Evolutionary conservation across 441 rosid species (phyloP).

Genomic region (Gossypium aridum): DNA sequence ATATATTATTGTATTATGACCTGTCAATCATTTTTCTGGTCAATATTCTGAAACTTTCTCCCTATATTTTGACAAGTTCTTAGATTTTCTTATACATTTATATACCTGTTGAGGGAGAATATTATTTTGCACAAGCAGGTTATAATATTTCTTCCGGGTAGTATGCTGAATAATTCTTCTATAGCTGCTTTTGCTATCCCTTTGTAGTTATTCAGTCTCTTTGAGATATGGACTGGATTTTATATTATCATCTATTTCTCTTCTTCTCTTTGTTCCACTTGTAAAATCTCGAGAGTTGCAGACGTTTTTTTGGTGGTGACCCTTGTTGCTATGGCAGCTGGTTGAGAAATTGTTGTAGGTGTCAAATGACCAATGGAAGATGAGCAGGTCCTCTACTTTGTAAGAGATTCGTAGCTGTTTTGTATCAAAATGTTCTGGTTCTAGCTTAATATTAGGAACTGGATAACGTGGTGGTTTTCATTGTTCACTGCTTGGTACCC

Average conservation of each 20-base stretch:
- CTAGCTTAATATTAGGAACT: conserved; percentile 20
- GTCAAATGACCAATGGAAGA: conserved; percentile 16
- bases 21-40: neutral
- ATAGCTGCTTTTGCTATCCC: conserved; percentile 2
- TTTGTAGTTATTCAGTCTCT: conserved; percentile 4
- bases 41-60: neutral
- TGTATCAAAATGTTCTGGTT: conserved; percentile 11
- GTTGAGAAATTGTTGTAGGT: conserved; percentile 18
- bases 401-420: conserved; percentile 9
- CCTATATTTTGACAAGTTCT: neutral
- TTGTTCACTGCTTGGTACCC: conserved; percentile 7
- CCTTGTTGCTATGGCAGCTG: conserved; percentile 17
- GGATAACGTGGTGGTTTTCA: conserved; percentile 13
- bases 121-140: neutral
- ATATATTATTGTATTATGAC: neutral
- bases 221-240: conserved; percentile 9
- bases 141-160: neutral
- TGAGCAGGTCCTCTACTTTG: conserved; percentile 17
- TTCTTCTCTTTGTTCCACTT: conserved; percentile 15
- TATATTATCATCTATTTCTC: conserved; percentile 5
- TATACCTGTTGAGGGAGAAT: neutral
- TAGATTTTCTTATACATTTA: neutral
- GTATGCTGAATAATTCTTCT: neutral
- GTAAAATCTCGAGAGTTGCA: conserved; percentile 24
- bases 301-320: conserved; percentile 18